phyloP scores from a whole-genome alignment of 177 flowering plant species.

The Tripterygium wilfordii region DNA sequence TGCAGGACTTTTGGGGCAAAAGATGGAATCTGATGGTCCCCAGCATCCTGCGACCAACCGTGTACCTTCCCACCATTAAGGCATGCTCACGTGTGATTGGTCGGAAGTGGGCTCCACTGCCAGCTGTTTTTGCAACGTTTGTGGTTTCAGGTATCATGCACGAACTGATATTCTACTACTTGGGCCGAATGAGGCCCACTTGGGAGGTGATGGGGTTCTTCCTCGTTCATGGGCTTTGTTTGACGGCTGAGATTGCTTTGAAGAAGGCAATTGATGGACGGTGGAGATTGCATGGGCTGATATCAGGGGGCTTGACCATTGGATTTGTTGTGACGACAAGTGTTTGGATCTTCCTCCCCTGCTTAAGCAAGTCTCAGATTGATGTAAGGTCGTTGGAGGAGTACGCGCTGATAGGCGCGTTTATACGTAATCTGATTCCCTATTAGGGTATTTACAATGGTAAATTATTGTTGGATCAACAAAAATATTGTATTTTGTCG shows the following conservation, averaged over 20 bases:
- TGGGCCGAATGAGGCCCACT: constrained; percentile 19
- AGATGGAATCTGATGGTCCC: constrained; percentile 36
- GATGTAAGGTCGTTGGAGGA: constrained; percentile 14
- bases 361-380: constrained; percentile 1
- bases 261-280: constrained; percentile 1
- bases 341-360: constrained; percentile 17
- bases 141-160: constrained; percentile 33
- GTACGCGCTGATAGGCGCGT: constrained; percentile 6
- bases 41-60: constrained; percentile 24
- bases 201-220: constrained; percentile 29
- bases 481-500: no score
- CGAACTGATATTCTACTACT: constrained; percentile 28
- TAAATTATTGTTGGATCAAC: no score
- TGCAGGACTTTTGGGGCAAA: constrained; percentile 39
- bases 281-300: constrained; percentile 5
- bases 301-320: constrained; percentile 8
- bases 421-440: background rate
- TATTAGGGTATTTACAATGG: background rate
- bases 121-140: constrained; percentile 19
- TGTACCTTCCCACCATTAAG: constrained; percentile 13
- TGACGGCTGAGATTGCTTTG: constrained; percentile 8
- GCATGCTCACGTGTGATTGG: constrained; percentile 5
- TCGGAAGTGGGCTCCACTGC: constrained; percentile 10
- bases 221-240: constrained; percentile 23
- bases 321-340: constrained; percentile 12